These are phyloP conservation scores for Fusarium sp. DNA, from an alignment of 2,329 filamentous ascomycete genomes.

Conservation along the genomic window DNA sequence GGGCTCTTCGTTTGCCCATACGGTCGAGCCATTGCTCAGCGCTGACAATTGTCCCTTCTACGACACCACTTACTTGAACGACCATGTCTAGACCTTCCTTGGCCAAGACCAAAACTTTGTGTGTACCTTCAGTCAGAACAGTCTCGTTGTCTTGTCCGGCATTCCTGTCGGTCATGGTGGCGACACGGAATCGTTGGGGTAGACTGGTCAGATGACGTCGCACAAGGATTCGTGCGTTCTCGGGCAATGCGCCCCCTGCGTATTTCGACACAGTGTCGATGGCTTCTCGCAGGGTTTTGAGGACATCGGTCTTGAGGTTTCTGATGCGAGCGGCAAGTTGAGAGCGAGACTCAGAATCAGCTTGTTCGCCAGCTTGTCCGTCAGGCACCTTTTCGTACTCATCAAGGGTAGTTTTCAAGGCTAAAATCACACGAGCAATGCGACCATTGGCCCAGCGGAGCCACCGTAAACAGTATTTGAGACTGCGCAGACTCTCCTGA, in stretches of 20 bases:
- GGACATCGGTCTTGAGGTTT: slow-evolving; percentile 73
- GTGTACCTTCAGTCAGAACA: slow-evolving; percentile 65
- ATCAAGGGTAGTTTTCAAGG: slow-evolving; percentile 78
- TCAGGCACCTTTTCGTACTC: slow-evolving; percentile 72
- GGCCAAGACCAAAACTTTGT: slow-evolving; percentile 84
- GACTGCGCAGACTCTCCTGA: slow-evolving; percentile 82
- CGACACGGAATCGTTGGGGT: slow-evolving; percentile 82
- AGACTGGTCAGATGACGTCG: slow-evolving; percentile 84
- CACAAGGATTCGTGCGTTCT: slow-evolving; percentile 86
- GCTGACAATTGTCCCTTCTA: slow-evolving; percentile 88
- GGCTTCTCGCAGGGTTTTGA: slow-evolving; percentile 82
- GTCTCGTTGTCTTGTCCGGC: slow-evolving; percentile 48
- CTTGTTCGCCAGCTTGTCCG: background rate
- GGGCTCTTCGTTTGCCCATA: slow-evolving; percentile 61
- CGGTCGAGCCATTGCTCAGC: slow-evolving; percentile 92
- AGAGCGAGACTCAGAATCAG: slow-evolving; percentile 40
- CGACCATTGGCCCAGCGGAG: slow-evolving; percentile 84
- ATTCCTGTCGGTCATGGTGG: slow-evolving; percentile 59
- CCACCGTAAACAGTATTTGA: slow-evolving; percentile 86
- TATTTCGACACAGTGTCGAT: slow-evolving; percentile 89
- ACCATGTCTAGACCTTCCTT: slow-evolving; percentile 95
- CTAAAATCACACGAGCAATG: slow-evolving; percentile 77
- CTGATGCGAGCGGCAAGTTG: slow-evolving; percentile 72
- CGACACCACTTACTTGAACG: slow-evolving; percentile 84
- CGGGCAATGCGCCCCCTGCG: slow-evolving; percentile 88